These are phyloP conservation scores for Chrysochromulina tobinii DNA, from an alignment of 78 protist genomes.

Conservation along the genomic window DNA sequence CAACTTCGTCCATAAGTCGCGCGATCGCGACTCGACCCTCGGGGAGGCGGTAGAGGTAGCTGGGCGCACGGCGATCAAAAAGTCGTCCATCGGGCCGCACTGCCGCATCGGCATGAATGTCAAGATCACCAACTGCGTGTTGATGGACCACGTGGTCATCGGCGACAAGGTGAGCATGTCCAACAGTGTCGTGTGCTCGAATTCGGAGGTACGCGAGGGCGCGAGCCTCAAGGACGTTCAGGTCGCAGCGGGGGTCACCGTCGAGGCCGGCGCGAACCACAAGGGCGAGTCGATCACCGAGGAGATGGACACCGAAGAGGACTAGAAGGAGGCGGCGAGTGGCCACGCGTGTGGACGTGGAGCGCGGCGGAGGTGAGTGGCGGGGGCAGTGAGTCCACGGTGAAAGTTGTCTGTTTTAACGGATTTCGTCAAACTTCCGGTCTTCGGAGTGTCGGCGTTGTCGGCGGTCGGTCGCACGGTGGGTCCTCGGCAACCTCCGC, in stretches of 20 bases:
- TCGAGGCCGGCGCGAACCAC: not conserved
- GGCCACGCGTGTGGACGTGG: too few species aligned
- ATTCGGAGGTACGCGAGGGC: constrained; percentile 13
- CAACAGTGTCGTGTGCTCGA: not conserved
- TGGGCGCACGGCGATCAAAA: constrained; percentile 15
- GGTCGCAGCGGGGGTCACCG: not conserved
- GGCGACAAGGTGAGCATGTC: constrained; percentile 28
- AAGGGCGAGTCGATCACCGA: not conserved
- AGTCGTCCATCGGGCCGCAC: constrained; percentile 65
- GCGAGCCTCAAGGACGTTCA: not conserved
- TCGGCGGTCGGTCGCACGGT: too few species aligned
- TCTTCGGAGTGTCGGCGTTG: too few species aligned
- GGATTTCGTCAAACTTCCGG: too few species aligned
- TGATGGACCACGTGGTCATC: constrained; percentile 75
- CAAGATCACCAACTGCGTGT: constrained; percentile 64
- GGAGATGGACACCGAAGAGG: not conserved
- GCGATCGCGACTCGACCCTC: constrained; percentile 8
- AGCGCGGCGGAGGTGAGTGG: too few species aligned
- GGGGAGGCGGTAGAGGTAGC: constrained; percentile 26
- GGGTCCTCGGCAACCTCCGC: too few species aligned
- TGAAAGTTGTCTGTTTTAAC: too few species aligned
- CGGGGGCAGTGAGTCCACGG: too few species aligned
- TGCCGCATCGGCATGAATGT: constrained; percentile 46
- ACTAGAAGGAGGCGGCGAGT: too few species aligned
- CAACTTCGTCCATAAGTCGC: not conserved